Percentiles rank a stretch among this genome's conserved stretches.
Conservation (phyloP, 139 green algal genomes). For the Helicosporidium sp. region DNA sequence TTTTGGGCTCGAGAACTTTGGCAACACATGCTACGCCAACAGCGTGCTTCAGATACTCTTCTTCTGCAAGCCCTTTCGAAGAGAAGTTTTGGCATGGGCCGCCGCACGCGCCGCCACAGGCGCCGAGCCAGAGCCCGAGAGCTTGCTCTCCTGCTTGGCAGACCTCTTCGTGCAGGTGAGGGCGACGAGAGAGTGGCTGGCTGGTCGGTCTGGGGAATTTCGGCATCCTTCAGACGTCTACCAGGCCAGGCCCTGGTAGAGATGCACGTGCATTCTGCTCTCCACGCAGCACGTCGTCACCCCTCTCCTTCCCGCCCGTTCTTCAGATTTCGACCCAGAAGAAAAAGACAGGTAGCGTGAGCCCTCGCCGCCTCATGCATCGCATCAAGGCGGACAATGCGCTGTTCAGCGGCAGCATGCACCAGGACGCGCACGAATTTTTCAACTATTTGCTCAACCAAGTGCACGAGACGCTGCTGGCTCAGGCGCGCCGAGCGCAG, state of each 20-base stretch:
- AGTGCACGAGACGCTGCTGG: slow-evolving; percentile 68
- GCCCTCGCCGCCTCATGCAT: slow-evolving; percentile 73
- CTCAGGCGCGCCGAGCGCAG: slow-evolving; percentile 20
- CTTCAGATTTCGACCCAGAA: slow-evolving; percentile 61
- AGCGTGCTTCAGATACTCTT: slow-evolving; percentile 83
- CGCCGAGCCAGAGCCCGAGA: slow-evolving; percentile 67
- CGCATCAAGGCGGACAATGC: slow-evolving; percentile 83
- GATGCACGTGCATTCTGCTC: neutral
- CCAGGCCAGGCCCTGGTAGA: neutral
- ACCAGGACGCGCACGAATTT: slow-evolving; percentile 97
- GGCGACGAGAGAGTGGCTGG: no score
- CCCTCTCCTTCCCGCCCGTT: neutral
- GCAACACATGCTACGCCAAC: slow-evolving; percentile 99
- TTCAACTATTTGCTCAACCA: slow-evolving; percentile 90
- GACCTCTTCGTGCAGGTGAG: slow-evolving; percentile 70
- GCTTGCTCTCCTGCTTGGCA: slow-evolving; percentile 68
- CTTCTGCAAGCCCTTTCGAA: slow-evolving; percentile 66
- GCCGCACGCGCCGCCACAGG: slow-evolving; percentile 8
- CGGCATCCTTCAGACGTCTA: neutral
- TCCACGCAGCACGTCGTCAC: neutral
- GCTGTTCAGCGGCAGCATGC: slow-evolving; percentile 87
- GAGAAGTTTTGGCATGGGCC: slow-evolving; percentile 57
- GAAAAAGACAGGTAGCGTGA: slow-evolving; percentile 69
- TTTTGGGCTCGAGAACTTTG: slow-evolving; percentile 97
- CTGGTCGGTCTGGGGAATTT: neutral